These are phyloP conservation scores for Neckera pumila DNA, from an alignment of 225 moss, liverwort and hornwort genomes.

Conservation along the genomic window DNA sequence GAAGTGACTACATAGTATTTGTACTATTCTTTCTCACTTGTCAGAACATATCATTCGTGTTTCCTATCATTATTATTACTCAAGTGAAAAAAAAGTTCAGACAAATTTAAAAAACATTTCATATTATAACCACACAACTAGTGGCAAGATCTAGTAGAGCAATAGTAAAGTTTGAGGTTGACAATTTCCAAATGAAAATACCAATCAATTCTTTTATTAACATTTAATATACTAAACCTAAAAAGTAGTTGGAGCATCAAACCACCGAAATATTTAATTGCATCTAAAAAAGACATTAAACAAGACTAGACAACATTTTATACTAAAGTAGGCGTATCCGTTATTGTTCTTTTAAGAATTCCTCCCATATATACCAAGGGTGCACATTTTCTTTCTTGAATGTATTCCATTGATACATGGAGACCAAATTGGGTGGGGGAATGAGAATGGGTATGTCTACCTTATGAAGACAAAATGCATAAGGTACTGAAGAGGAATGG, in stretches of 20 bases:
- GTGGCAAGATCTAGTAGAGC: accelerated
- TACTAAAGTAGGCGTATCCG: not conserved
- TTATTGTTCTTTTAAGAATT: too few relatives aligned
- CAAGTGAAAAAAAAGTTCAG: accelerated
- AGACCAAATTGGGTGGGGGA: accelerated
- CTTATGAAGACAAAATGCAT: too few relatives aligned
- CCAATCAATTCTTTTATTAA: not conserved
- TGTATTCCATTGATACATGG: not conserved
- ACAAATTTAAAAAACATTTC: not conserved
- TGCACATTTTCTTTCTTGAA: not conserved
- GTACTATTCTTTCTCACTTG: too few relatives aligned
- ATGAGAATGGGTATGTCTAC: too few relatives aligned
- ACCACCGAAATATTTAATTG: not conserved
- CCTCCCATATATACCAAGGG: accelerated
- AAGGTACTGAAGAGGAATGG: accelerated
- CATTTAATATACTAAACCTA: accelerated
- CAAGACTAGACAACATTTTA: not conserved
- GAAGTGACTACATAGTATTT: too few relatives aligned
- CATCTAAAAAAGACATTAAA: not conserved
- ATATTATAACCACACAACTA: accelerated
- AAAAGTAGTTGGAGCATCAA: accelerated
- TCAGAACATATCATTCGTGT: too few relatives aligned
- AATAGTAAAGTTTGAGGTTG: accelerated
- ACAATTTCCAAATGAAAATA: not conserved
- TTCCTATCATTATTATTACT: not conserved